These are phyloP conservation scores for Eimeria necatrix DNA, from an alignment of 169 alveolate genomes.

Conservation along the genomic window DNA sequence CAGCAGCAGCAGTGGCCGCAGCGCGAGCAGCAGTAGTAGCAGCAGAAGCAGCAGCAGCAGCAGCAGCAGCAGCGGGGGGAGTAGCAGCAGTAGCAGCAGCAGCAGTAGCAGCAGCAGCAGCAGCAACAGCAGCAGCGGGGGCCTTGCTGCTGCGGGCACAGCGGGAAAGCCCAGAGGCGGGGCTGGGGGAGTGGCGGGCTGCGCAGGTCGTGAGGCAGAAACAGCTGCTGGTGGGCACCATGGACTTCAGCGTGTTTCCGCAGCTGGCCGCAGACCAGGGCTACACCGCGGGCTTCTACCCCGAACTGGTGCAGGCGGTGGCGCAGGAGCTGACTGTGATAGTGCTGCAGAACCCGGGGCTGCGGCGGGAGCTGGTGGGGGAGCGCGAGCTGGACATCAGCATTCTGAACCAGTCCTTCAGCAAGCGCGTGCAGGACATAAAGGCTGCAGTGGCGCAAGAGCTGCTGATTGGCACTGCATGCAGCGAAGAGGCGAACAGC, in stretches of 20 bases:
- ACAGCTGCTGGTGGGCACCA: slow-evolving; percentile 56
- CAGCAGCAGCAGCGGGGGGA: no score
- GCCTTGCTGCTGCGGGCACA: no score
- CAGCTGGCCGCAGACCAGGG: slow-evolving; percentile 69
- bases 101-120: no score
- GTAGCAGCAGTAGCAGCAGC: no score
- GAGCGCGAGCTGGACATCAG: slow-evolving; percentile 47
- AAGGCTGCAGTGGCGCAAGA: slow-evolving; percentile 68
- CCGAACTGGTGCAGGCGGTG: slow-evolving; percentile 57
- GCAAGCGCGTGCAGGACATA: slow-evolving; percentile 56
- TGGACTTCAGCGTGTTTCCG: slow-evolving; percentile 68
- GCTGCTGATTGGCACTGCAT: not conserved
- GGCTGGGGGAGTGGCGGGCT: not conserved
- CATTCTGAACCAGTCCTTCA: slow-evolving; percentile 64
- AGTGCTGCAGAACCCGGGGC: slow-evolving; percentile 64
- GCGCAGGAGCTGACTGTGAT: slow-evolving; percentile 61
- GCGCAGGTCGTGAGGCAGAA: slow-evolving; percentile 51
- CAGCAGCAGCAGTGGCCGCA: no score
- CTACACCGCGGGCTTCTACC: slow-evolving; percentile 44
- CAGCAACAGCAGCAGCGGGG: no score
- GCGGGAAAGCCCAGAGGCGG: no score
- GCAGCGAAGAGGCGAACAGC: not conserved
- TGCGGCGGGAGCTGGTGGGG: slow-evolving; percentile 70
- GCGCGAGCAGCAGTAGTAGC: no score
- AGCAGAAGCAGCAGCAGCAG: no score